A percentile compares a stretch with the other conserved stretches of the same genome.
Conservation (phyloP, 176 grass and related monocot species). For the Secale cereale region DNA sequence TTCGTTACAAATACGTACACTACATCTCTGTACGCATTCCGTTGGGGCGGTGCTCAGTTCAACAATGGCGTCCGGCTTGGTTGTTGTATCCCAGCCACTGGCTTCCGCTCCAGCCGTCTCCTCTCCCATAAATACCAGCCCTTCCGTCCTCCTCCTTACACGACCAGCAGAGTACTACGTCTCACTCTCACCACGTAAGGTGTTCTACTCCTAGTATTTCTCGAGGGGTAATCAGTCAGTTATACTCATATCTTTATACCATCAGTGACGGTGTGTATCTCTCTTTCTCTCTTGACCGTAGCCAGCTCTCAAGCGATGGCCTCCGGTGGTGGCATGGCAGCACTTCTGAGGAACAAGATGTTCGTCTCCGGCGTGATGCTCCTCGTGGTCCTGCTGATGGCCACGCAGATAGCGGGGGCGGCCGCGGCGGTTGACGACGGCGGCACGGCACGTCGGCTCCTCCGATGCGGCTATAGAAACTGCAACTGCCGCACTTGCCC, state of each 20-base stretch:
- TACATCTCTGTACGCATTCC: neutral
- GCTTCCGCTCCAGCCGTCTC: no score
- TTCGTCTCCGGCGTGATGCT: neutral
- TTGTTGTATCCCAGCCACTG: neutral
- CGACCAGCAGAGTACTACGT: neutral
- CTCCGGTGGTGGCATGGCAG: neutral
- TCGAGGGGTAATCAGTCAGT: neutral
- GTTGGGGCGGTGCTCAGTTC: neutral
- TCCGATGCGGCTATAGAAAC: neutral
- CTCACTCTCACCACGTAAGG: neutral
- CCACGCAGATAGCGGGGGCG: neutral
- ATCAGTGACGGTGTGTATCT: neutral
- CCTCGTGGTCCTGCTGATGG: conserved; percentile 2
- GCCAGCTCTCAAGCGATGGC: neutral
- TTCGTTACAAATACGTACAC: neutral
- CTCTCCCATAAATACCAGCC: neutral
- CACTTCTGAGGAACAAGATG: neutral
- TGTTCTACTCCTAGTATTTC: neutral
- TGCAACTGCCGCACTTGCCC: conserved; percentile 20
- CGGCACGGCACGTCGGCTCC: neutral
- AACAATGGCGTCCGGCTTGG: neutral
- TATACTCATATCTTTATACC: neutral
- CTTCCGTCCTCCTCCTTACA: neutral
- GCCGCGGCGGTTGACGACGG: neutral
- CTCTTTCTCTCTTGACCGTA: neutral